These are phyloP conservation scores for Phytophthora sojae DNA, from an alignment of 352 stramenopile genomes.

Conservation along the genomic window DNA sequence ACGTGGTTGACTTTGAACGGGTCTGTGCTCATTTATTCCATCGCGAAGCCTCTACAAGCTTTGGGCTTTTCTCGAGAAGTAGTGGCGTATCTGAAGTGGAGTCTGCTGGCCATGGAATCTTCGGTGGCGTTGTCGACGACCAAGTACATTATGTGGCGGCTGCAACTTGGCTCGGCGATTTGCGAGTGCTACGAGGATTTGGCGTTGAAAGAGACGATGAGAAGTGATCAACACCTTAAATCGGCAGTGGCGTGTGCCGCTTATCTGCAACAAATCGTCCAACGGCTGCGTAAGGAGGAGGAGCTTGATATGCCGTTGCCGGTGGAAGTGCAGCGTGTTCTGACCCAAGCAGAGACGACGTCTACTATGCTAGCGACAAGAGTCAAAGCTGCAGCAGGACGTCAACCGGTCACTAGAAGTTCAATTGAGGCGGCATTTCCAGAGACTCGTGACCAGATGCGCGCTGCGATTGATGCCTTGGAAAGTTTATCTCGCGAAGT, in stretches of 20 bases:
- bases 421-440: constrained; percentile 42
- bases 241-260: constrained; percentile 56
- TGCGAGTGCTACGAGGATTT: constrained; percentile 70
- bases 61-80: constrained; percentile 66
- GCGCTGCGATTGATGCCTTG: constrained; percentile 51
- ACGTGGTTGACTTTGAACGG: constrained; percentile 78
- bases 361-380: constrained; percentile 42
- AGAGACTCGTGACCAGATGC: constrained; percentile 37
- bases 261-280: constrained; percentile 45
- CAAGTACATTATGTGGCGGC: constrained; percentile 71
- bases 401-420: constrained; percentile 35
- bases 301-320: constrained; percentile 76
- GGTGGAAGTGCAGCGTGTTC: constrained; percentile 35
- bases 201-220: constrained; percentile 38
- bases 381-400: constrained; percentile 27
- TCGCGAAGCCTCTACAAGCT: constrained; percentile 50
- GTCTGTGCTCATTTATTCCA: constrained; percentile 62
- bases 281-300: constrained; percentile 73
- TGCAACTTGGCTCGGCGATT: constrained; percentile 61
- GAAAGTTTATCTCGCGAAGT: constrained; percentile 15
- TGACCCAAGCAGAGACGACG: constrained; percentile 55
- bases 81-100: constrained; percentile 71
- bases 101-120: constrained; percentile 62
- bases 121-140: constrained; percentile 63
- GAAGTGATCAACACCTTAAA: constrained; percentile 34